Evolutionary conservation across 164 flowering plant genomes (phyloP), one percentile per base, ranked within the genome.

Genomic region (Protea cynaroides): DNA sequence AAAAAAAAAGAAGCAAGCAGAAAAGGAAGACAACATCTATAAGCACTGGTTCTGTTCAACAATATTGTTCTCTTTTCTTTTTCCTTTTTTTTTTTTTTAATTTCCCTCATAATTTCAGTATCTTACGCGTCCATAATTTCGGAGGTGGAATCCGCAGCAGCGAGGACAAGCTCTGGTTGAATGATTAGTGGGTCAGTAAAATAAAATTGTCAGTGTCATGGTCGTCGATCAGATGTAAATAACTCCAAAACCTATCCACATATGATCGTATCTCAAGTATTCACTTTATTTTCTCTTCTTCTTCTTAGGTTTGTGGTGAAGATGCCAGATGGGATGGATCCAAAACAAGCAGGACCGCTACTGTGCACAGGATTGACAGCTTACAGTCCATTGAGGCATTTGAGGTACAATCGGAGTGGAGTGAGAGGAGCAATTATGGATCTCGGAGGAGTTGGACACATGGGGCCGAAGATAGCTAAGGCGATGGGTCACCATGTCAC

Each of bases 201-300:
- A n/a, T n/a, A n/a, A n/a, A n/a, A n/a, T n/a, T n/a, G n/a, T n/a
- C n/a, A n/a, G 56, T 1, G 51, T 82, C 75, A 82, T 84, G 86
- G 80, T 91, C 61, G 87, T 85, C 50, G 81, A 94, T 70, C 97
- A 94, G 63, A 91, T 83, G 97, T 93, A 86, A 73, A 61, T 21
- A 8, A 43, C 8, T 34, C 1, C 59, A 57, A 40, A n/a, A n/a
- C n/a, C n/a, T n/a, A n/a, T n/a, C n/a, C n/a, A n/a, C n/a, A n/a
- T n/a, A n/a, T n/a, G n/a, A n/a, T n/a, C n/a, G n/a, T n/a, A n/a
- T 40, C 23, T 25, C 7, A 14, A 56, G 29, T 12, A 4, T 1
- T 64, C 44, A n/a, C n/a, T 50, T 25, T 17, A 3, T 47, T 37
- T 18, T 17, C 14, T n/a, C n/a, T n/a, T 17, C 11, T 10, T 44